phyloP scores from a whole-genome alignment of 768 basidiomycete species.

The Tricholoma sp. region DNA sequence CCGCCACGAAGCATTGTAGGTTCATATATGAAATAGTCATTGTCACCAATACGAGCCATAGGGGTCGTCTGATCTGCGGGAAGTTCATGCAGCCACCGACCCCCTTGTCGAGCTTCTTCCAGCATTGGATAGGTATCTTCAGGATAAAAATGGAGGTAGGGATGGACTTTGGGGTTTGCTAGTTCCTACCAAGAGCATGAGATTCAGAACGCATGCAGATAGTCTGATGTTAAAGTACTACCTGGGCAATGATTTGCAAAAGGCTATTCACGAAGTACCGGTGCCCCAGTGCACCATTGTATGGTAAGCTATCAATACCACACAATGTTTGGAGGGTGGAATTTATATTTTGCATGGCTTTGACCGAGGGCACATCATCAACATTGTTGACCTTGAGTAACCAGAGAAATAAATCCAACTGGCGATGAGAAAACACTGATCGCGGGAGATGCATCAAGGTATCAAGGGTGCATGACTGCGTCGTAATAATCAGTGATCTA shows the following conservation, averaged over 20 bases:
- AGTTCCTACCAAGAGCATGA: constrained; percentile 27
- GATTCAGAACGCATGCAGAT: not conserved
- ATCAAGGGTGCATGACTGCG: not conserved
- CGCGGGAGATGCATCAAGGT: not conserved
- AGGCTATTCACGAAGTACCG: constrained; percentile 28
- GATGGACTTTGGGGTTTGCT: constrained; percentile 29
- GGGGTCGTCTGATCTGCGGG: constrained; percentile 2
- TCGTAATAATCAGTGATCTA: no score
- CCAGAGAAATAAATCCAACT: not conserved
- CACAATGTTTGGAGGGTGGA: constrained; percentile 7
- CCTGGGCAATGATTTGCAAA: constrained; percentile 26
- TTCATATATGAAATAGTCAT: not conserved
- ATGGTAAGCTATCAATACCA: constrained; percentile 24
- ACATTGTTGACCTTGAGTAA: not conserved
- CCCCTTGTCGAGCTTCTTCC: constrained; percentile 15
- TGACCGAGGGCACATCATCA: not conserved
- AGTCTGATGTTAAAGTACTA: constrained; percentile 3
- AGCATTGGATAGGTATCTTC: constrained; percentile 23
- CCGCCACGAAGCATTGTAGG: not conserved
- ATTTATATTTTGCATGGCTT: not conserved
- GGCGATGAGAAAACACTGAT: not conserved
- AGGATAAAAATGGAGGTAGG: constrained; percentile 26
- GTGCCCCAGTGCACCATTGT: constrained; percentile 27
- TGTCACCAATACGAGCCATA: not conserved
- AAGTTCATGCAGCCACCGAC: constrained; percentile 25